Evolutionary conservation across 192 early-diverging fungal genomes (phyloP).

Genomic region (Linderina pennispora): DNA sequence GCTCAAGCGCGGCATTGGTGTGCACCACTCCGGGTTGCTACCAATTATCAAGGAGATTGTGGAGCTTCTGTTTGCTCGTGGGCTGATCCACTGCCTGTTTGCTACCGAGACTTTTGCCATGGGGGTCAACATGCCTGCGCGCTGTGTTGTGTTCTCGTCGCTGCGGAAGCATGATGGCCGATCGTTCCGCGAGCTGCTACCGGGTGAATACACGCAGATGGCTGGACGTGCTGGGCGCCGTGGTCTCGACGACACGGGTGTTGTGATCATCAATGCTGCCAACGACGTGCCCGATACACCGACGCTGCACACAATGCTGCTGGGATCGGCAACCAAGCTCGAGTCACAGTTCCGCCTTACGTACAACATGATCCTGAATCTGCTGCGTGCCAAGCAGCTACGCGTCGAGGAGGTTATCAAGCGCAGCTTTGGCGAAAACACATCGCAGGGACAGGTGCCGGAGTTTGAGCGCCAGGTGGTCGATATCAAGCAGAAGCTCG

Average conservation of each 20-base stretch:
- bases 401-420: slow-evolving; percentile 99
- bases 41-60: slow-evolving; percentile 99
- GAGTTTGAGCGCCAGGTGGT: slow-evolving; percentile 68
- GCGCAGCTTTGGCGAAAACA: slow-evolving; percentile 91
- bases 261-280: slow-evolving; percentile 77
- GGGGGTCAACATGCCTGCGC: slow-evolving; percentile 98
- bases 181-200: slow-evolving; percentile 78
- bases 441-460: slow-evolving; percentile 77
- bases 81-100: slow-evolving; percentile 88
- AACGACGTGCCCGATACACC: slow-evolving; percentile 55
- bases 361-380: slow-evolving; percentile 97
- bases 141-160: slow-evolving; percentile 88
- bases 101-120: slow-evolving; percentile 99
- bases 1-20: slow-evolving; percentile 87
- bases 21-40: slow-evolving; percentile 94
- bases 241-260: slow-evolving; percentile 85
- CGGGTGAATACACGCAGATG: slow-evolving; percentile 99
- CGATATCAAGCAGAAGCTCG: slow-evolving; percentile 61
- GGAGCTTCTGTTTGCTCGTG: slow-evolving; percentile 88
- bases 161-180: slow-evolving; percentile 91
- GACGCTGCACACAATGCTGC: slow-evolving; percentile 70
- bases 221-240: slow-evolving; percentile 94
- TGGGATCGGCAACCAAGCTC: slow-evolving; percentile 84
- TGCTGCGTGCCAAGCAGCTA: slow-evolving; percentile 90
- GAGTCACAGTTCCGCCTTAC: slow-evolving; percentile 95